Evolutionary conservation across 768 basidiomycete species (phyloP), one percentile per base, ranked within the genome.

Genomic region (Suillus decipiens): DNA sequence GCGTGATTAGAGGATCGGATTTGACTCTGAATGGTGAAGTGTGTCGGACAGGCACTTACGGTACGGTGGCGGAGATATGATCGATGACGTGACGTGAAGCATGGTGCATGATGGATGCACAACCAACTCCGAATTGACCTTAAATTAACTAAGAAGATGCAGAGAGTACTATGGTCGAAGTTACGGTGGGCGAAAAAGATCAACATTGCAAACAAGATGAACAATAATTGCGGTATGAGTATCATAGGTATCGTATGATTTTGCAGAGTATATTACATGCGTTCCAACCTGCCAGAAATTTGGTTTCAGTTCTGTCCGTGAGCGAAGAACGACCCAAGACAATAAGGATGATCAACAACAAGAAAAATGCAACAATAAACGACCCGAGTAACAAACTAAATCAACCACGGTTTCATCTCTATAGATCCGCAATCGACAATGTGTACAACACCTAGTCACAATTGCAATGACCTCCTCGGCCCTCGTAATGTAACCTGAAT

Each of bases 221-320:
- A 56, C 47, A 59, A 31, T 31, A 36, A 50, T 50, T 53, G 64
- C 60, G 66, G 28, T 64, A 63, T 65, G 65, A n/a, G 68, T 66
- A 68, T 68, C 68, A 72, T 66, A 68, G 57, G 66, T 75, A 73
- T 57, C 50, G 6, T 58, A 61, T 72, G 73, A 63, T 60, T 54
- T 64, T 61, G 65, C 47, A 58, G 54, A 60, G 37, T 75, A 71
- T 72, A 75, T 64, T 73, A 73, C 74, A 73, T 74, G 72, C 68
- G 63, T 69, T 75, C 72, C 74, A 72, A 67, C 71, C 74, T 58
- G 51, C 64, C 47, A 64, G 68, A 64, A 66, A 60, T 69, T 73
- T 34, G 67, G 48, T 54, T 73, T 72, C 51, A 55, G 63, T 63
- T 48, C 68, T 64, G 74, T 75, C 74, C 72, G 31, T 67, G 54